phyloP scores from a whole-genome alignment of 176 grass and related monocot genomes.

The Poa annua region DNA sequence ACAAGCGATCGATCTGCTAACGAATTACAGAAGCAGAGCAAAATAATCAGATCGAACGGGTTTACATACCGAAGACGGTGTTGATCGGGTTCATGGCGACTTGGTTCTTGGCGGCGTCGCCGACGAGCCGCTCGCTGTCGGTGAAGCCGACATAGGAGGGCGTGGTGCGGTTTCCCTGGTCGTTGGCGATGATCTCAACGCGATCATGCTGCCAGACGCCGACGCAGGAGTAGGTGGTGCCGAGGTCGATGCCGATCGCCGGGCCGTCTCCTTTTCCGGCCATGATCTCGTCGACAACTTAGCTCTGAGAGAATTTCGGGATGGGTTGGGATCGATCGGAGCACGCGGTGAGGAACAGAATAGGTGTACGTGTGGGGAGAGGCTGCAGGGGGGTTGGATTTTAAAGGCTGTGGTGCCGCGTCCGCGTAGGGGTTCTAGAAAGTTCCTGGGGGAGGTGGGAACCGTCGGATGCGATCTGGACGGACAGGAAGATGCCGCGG shows the following conservation, averaged over 20 bases:
- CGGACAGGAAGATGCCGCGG: neutral
- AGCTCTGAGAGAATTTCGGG: neutral
- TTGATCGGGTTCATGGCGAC: slow-evolving; percentile 95
- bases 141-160: slow-evolving; percentile 85
- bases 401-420: slow-evolving; percentile 26
- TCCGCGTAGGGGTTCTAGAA: slow-evolving; percentile 46
- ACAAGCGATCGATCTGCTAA: slow-evolving; percentile 22
- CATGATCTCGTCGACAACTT: slow-evolving; percentile 48
- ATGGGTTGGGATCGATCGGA: slow-evolving; percentile 7
- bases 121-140: slow-evolving; percentile 75
- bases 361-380: slow-evolving; percentile 26
- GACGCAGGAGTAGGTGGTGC: slow-evolving; percentile 89
- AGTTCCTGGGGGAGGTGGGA: neutral
- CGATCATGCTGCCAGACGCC: slow-evolving; percentile 93
- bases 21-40: neutral
- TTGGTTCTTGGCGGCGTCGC: slow-evolving; percentile 92
- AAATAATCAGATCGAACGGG: neutral
- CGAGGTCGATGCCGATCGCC: slow-evolving; percentile 92
- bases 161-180: slow-evolving; percentile 87
- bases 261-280: slow-evolving; percentile 76
- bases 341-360: neutral
- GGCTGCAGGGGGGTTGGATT: neutral
- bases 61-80: slow-evolving; percentile 78
- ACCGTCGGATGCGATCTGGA: slow-evolving; percentile 49
- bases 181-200: slow-evolving; percentile 89